Evolutionary conservation across 106 monocot genomes (phyloP), one percentile per base, ranked within the genome.

Genomic region (Acorus gramineus): DNA sequence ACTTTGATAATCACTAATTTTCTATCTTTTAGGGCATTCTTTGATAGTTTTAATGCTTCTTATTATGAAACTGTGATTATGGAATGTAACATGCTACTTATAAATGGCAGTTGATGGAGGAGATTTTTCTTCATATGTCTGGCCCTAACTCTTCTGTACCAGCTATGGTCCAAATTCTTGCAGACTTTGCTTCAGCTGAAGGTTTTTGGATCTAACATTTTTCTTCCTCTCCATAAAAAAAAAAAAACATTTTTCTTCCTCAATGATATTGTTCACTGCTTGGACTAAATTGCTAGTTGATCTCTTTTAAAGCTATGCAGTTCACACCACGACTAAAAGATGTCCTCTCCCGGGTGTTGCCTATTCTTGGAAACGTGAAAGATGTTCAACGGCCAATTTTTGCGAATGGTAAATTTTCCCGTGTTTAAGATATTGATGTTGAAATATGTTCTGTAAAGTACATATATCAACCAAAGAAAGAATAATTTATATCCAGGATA

Each of bases 111-210:
- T 85, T 98, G 87, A 88, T 98, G 91, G 96, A 87, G 66, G 96
- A 98, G 78, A 67, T 98, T 66, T 98, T 91, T 79, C 81, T 79
- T 72, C 85, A 98, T 61, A 51, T 98, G 6, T 81, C 96, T 76
- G 96, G 94, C 62, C 71, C 91, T 61, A 85, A 68, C 81, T 80
- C 82, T 60, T 79, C 88, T 72, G 28, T 85, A 53, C 91, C 87
- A 70, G 66, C 91, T 53, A 88, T 98, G 85, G 82, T 98, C 59
- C 96, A 98, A 71, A 90, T 92, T 65, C 83, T 98, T 74, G 91
- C 91, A 72, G 91, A 98, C 64, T 98, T 98, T 81, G 84, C 96
- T 53, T 79, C 73, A 12, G 73, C 72, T 52, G 88, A 98, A 88
- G 91, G 91, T 98, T 44, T 54, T 11, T 57, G 53, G 49, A 11